These are phyloP conservation scores for Vachellia pachyceras DNA, from an alignment of 306 rosid species.

Conservation along the genomic window DNA sequence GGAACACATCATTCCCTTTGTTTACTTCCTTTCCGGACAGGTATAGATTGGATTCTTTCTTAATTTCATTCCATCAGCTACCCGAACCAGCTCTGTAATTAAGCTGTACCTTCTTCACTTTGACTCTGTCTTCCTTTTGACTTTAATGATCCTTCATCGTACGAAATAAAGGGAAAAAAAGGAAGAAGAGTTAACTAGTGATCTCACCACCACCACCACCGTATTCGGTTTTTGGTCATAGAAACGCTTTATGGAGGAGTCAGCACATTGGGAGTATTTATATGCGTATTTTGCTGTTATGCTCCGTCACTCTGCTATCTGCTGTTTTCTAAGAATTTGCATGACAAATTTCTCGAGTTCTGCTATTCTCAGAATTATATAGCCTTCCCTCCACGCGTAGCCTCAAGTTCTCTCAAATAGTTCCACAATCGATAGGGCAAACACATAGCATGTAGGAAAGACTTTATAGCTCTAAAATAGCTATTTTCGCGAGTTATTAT, in stretches of 20 bases:
- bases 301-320: not conserved
- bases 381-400: not conserved
- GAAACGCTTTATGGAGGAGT: not conserved
- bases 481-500: not conserved
- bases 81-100: not conserved
- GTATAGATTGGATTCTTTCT: not conserved
- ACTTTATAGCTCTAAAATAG: not conserved
- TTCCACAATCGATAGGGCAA: not conserved
- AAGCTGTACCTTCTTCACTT: not conserved
- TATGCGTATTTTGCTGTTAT: not conserved
- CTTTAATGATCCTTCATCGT: not conserved
- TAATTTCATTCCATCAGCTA: not conserved
- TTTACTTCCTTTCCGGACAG: not conserved
- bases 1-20: not conserved
- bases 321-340: not conserved
- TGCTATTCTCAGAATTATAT: not conserved
- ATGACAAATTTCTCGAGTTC: not conserved
- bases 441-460: not conserved
- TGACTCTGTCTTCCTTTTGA: not conserved
- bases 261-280: not conserved
- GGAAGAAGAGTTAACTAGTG: not conserved
- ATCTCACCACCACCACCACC: not conserved
- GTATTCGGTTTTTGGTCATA: not conserved
- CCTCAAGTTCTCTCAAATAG: conserved; percentile 7
- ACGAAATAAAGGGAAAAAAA: not conserved